Conservation (phyloP, 2,329 filamentous ascomycete species). For the Fusarium verticillioides region DNA sequence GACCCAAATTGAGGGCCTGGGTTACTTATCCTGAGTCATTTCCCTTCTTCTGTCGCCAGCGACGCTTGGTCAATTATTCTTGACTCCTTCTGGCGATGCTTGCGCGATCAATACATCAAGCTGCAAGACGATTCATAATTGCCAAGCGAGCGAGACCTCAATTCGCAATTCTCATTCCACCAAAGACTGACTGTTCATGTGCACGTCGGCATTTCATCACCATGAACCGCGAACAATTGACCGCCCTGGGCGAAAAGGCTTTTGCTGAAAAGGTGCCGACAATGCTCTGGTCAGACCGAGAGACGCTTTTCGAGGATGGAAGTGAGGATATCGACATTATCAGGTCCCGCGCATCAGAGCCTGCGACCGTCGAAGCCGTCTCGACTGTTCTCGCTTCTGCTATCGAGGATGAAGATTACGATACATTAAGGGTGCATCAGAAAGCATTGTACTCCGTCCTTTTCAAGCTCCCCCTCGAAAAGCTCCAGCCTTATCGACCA, state of each 20-base stretch:
- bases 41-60: background rate
- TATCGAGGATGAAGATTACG: background rate
- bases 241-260: background rate
- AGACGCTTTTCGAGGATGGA: background rate
- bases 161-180: background rate
- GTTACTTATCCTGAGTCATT: background rate
- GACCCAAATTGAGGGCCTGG: background rate
- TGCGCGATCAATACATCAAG: background rate
- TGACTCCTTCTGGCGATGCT: background rate
- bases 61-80: rapidly evolving
- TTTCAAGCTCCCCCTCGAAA: background rate
- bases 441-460: background rate
- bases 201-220: background rate
- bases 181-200: too few relatives aligned
- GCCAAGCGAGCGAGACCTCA: background rate
- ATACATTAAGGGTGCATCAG: background rate
- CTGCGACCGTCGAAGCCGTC: background rate
- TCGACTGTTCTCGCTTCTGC: background rate
- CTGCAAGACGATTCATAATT: background rate
- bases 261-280: background rate
- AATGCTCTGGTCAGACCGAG: background rate
- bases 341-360: background rate
- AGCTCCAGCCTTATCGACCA: background rate
- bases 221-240: background rate
- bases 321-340: background rate